Conservation (phyloP, 768 basidiomycete species). For the Amanita phalloides region DNA sequence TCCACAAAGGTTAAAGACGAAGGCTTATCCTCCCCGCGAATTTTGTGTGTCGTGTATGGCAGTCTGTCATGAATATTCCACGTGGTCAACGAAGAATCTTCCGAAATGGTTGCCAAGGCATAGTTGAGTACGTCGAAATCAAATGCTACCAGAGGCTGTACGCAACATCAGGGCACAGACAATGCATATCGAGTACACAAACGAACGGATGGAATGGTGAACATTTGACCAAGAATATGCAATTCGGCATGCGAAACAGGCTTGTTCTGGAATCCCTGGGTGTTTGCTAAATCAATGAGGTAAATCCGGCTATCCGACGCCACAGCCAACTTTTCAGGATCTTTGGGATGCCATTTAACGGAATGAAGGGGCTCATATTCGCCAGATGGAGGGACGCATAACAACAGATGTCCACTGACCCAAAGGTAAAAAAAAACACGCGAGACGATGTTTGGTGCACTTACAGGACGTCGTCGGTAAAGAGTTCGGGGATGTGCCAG, state of each 20-base stretch:
- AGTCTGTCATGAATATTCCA: constrained; percentile 76
- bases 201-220: constrained; percentile 62
- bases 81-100: constrained; percentile 69
- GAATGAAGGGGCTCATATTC: constrained; percentile 59
- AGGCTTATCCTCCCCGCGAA: constrained; percentile 71
- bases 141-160: constrained; percentile 69
- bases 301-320: constrained; percentile 71
- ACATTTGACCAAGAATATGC: constrained; percentile 55
- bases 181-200: not conserved
- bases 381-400: constrained; percentile 57
- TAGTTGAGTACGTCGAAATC: constrained; percentile 75
- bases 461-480: constrained; percentile 82
- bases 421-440: not conserved
- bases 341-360: constrained; percentile 85
- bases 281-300: constrained; percentile 61
- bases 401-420: constrained; percentile 49
- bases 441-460: constrained; percentile 18
- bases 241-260: constrained; percentile 62
- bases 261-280: constrained; percentile 49
- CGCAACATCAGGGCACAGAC: constrained; percentile 5
- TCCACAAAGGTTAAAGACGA: constrained; percentile 83
- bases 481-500: constrained; percentile 76
- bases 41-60: constrained; percentile 66
- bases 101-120: constrained; percentile 72
- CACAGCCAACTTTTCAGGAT: constrained; percentile 71